phyloP scores from a whole-genome alignment of 192 early-diverging fungal species.

The Lobosporangium transversale region DNA sequence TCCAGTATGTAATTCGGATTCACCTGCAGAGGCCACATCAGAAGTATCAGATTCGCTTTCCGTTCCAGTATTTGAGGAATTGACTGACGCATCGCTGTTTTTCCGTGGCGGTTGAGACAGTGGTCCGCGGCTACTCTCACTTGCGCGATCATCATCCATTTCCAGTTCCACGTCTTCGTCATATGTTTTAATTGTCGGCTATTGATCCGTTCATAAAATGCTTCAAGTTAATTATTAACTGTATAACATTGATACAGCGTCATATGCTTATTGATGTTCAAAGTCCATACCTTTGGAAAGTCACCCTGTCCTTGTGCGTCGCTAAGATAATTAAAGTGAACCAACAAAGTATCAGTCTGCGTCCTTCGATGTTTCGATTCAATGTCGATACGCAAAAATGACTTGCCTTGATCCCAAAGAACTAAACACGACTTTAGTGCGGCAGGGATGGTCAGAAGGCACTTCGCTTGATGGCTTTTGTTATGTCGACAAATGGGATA shows the following conservation, averaged over 20 bases:
- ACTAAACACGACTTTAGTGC: conserved; percentile 43
- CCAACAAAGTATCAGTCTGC: too few species aligned
- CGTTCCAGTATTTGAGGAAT: conserved; percentile 30
- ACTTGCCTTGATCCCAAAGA: conserved; percentile 25
- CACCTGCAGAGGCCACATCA: conserved; percentile 15
- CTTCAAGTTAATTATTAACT: not conserved
- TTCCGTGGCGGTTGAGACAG: conserved; percentile 17
- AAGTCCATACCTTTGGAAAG: conserved; percentile 14
- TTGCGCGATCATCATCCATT: conserved; percentile 48
- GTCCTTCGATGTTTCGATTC: too few species aligned
- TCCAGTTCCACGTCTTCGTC: conserved; percentile 78
- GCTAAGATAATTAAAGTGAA: too few species aligned
- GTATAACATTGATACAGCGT: not conserved
- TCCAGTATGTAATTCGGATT: conserved; percentile 32
- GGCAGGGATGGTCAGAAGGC: conserved; percentile 39
- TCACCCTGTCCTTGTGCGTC: conserved; percentile 25
- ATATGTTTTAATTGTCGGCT: conserved; percentile 77
- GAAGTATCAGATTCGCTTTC: conserved; percentile 40
- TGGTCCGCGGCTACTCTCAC: conserved; percentile 9
- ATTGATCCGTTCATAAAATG: not conserved
- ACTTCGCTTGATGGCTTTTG: conserved; percentile 47
- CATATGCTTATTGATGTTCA: not conserved
- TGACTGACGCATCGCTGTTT: conserved; percentile 25
- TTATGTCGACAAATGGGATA: too few species aligned
- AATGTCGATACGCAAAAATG: too few species aligned